Conservation (phyloP, 805 yeast genomes). For the Phaffomyces antillensis region DNA sequence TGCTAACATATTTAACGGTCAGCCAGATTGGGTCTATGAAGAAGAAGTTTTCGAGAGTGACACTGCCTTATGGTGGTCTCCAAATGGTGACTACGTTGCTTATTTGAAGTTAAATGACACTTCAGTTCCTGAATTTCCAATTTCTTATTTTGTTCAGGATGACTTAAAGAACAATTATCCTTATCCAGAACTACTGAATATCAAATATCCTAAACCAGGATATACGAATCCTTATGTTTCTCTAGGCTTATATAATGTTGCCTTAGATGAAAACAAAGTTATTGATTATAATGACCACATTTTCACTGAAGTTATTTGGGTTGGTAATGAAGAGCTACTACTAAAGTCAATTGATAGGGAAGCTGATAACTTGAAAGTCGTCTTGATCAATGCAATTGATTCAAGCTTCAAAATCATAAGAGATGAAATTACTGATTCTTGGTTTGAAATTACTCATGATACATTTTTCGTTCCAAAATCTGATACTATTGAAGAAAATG, state of each 20-base stretch:
- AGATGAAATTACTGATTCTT: constrained; percentile 43
- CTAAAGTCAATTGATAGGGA: constrained; percentile 57
- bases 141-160: constrained; percentile 66
- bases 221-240: constrained; percentile 63
- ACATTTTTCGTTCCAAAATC: constrained; percentile 52
- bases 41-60: constrained; percentile 77
- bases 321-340: constrained; percentile 46
- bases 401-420: constrained; percentile 36
- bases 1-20: constrained; percentile 68
- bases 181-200: constrained; percentile 53
- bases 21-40: constrained; percentile 93
- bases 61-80: constrained; percentile 84
- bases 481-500: constrained; percentile 40
- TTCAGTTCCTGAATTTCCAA: constrained; percentile 60
- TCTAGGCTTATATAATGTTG: constrained; percentile 38
- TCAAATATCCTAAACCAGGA: constrained; percentile 86
- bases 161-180: constrained; percentile 29
- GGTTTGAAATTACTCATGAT: constrained; percentile 74
- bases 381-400: constrained; percentile 40
- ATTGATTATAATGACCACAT: constrained; percentile 36
- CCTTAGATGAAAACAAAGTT: constrained; percentile 25
- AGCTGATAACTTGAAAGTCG: constrained; percentile 55
- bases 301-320: constrained; percentile 69
- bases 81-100: constrained; percentile 56
- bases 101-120: constrained; percentile 69